A percentile compares a stretch with the other conserved stretches of the same genome.
phyloP scores from a whole-genome alignment of 2,329 filamentous ascomycete genomes.

The Botryotinia globosa region DNA sequence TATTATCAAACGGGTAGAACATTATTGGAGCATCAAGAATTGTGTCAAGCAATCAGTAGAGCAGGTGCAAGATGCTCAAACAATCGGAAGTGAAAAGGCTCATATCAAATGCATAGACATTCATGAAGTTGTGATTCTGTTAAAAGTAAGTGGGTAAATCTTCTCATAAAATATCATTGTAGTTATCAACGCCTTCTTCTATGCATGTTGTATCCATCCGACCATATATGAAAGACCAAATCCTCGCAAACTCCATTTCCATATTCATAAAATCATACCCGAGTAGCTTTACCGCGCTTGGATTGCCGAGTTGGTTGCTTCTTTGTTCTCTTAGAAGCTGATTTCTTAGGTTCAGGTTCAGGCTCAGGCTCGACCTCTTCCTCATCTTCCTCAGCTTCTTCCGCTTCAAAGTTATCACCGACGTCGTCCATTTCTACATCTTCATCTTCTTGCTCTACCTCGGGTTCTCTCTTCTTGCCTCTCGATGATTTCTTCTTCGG shows the following conservation, averaged over 20 bases:
- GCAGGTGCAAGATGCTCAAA: not conserved
- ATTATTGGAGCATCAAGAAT: not conserved
- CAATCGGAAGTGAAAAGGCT: not conserved
- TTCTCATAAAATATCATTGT: not conserved
- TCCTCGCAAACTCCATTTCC: constrained; percentile 10
- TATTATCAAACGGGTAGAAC: not conserved
- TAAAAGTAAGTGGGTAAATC: not conserved
- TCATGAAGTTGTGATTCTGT: not conserved
- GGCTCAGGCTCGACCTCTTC: constrained; percentile 1
- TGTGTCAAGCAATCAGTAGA: not conserved
- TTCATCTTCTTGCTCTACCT: constrained; percentile 2
- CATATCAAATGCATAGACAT: not conserved
- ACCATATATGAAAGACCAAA: not conserved
- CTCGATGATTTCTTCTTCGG: constrained; percentile 13
- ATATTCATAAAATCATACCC: constrained; percentile 6
- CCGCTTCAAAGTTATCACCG: constrained; percentile 1
- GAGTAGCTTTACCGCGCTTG: constrained; percentile 2
- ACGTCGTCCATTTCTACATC: not conserved
- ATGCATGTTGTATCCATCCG: constrained; percentile 13
- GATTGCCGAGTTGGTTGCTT: constrained; percentile 3
- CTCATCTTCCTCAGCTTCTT: constrained; percentile 9
- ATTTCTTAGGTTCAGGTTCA: not conserved
- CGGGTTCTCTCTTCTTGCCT: constrained; percentile 4
- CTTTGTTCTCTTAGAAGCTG: not conserved
- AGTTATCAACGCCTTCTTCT: constrained; percentile 3